phyloP scores from a whole-genome alignment of 2,329 filamentous ascomycete genomes.

The Lachnellula arida region DNA sequence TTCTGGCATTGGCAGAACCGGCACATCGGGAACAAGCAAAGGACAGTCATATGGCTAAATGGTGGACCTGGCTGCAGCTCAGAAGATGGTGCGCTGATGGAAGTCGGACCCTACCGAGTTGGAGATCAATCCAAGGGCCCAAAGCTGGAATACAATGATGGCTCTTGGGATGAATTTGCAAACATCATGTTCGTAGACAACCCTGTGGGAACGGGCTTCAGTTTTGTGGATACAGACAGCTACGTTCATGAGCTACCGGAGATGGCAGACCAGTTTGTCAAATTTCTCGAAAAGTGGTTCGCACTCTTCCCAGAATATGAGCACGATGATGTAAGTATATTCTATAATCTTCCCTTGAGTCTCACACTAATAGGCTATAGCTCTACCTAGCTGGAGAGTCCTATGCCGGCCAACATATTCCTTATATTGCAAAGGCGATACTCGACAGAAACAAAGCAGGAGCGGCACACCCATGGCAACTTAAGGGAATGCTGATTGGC shows the following conservation, averaged over 20 bases:
- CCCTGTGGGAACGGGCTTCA: conserved; percentile 93
- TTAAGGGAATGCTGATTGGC: conserved; percentile 85
- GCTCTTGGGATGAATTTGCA: conserved; percentile 98
- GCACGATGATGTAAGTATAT: conserved; percentile 73
- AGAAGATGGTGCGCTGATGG: conserved; percentile 81
- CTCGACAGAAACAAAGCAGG: conserved; percentile 75
- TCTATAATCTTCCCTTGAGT: background rate
- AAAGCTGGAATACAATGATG: conserved; percentile 73
- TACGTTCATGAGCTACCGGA: conserved; percentile 80
- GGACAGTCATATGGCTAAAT: conserved; percentile 95
- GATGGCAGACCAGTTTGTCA: conserved; percentile 85
- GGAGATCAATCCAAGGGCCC: conserved; percentile 55
- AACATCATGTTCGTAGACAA: conserved; percentile 97
- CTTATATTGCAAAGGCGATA: conserved; percentile 91
- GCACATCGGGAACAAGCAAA: conserved; percentile 86
- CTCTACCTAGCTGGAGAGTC: conserved; percentile 95
- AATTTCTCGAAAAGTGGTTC: conserved; percentile 91
- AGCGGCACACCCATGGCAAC: conserved; percentile 59
- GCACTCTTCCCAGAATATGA: conserved; percentile 85
- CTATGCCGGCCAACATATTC: conserved; percentile 94
- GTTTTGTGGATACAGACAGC: conserved; percentile 86
- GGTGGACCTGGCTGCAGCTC: conserved; percentile 96
- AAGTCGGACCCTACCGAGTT: conserved; percentile 88
- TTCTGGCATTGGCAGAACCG: conserved; percentile 98
- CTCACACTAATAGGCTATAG: conserved; percentile 43